phyloP scores from a whole-genome alignment of 2,329 filamentous ascomycete genomes.

The Rhynchosporium agropyri region DNA sequence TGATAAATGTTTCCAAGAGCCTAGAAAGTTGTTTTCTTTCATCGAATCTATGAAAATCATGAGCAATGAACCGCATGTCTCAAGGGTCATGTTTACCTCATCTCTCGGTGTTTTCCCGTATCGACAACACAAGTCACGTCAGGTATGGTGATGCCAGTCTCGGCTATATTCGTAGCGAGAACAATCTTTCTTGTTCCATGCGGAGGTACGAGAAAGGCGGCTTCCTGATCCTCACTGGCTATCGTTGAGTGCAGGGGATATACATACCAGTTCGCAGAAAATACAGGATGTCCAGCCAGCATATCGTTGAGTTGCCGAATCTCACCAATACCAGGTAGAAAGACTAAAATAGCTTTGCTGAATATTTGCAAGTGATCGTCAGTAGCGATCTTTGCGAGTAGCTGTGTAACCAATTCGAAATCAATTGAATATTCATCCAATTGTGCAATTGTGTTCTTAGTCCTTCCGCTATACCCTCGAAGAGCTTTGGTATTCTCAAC shows the following conservation, averaged over 20 bases:
- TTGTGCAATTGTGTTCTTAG: slow-evolving; percentile 71
- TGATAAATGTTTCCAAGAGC: slow-evolving; percentile 93
- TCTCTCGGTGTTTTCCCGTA: slow-evolving; percentile 94
- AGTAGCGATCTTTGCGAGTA: slow-evolving; percentile 76
- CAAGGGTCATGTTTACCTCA: slow-evolving; percentile 55
- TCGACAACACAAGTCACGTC: slow-evolving; percentile 97
- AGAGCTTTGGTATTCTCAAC: slow-evolving; percentile 66
- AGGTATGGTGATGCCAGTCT: slow-evolving; percentile 97
- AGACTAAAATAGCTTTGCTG: slow-evolving; percentile 91
- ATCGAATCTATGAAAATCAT: slow-evolving; percentile 61
- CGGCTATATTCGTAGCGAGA: slow-evolving; percentile 95
- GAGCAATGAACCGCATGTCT: slow-evolving; percentile 11
- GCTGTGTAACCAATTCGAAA: slow-evolving; percentile 79
- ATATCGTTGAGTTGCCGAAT: slow-evolving; percentile 88
- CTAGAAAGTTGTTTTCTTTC: slow-evolving; percentile 89
- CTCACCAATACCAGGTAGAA: slow-evolving; percentile 91
- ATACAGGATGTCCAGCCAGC: slow-evolving; percentile 74
- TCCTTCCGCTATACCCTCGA: slow-evolving; percentile 73
- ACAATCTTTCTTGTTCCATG: slow-evolving; percentile 87
- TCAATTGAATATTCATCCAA: slow-evolving; percentile 93
- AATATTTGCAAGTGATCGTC: slow-evolving; percentile 67
- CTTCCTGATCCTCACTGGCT: slow-evolving; percentile 93
- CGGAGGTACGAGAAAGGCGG: slow-evolving; percentile 85
- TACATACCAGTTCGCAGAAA: slow-evolving; percentile 77
- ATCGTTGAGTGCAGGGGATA: slow-evolving; percentile 94